Evolutionary conservation across 495 filamentous ascomycete genomes (phyloP), one percentile per base, ranked within the genome.

Genomic region (Hypoxylon fragiforme): DNA sequence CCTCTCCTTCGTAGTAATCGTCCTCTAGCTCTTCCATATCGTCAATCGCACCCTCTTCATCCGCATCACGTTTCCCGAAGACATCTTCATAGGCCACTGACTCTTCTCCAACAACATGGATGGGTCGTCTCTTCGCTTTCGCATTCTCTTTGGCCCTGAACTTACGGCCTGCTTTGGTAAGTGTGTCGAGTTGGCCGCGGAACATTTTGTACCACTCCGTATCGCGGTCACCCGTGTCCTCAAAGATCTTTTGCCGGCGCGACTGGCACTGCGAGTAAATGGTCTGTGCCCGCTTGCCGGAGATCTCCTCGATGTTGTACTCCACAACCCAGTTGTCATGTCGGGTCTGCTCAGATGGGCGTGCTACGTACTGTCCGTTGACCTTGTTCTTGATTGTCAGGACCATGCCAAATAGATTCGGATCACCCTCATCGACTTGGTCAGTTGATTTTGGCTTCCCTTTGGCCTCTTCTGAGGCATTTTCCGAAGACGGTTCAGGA

Each of bases 351-450:
- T 75, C 38, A 0, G 66, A 41, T 0, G 90, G 89, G 1, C 91
- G 83, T 1, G 69, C 50, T 7, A 91, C 84, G 44, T 77, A 73
- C 13, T 71, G 41, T 18, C 79, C 84, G 69, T 96, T 90, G 45
- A 96, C 78, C 48, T 77, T 80, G 70, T 90, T 92, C 49, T 80
- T 80, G 49, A 89, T 74, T 0, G 82, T 84, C 22, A 96, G 72
- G 2, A 81, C 80, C 71, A 94, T 77, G 21, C 78, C 87, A 18
- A 91, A 69, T 3, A 91, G 57, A 12, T 53, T 26, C 8, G 39
- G 54, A 37, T 65, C 45, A 8, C 31, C 31, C 11, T 65, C 18
- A 34, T 44, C 42, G 9, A 30, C 60, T 7, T 51, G 38, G 19
- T 57, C 50, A 22, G 22, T 21, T 44, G 18, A 20, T 7, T 34